Percentiles rank a stretch among this genome's conserved stretches.
phyloP scores from a whole-genome alignment of 768 basidiomycete genomes.

The Tylopilus vinaceipallidus region DNA sequence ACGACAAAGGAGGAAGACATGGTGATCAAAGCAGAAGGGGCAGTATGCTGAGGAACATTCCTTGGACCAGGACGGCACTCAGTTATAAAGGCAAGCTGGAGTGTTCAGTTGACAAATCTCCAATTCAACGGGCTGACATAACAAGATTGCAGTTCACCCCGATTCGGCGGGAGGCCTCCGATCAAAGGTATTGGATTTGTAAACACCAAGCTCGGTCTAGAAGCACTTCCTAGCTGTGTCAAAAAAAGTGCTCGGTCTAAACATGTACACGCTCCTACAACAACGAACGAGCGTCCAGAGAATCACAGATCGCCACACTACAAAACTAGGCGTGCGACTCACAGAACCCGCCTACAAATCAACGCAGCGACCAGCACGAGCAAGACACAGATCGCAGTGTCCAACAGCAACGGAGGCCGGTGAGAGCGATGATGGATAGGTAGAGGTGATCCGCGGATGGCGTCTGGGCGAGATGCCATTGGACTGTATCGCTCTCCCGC shows the following conservation, averaged over 20 bases:
- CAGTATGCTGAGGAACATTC: slow-evolving; percentile 10
- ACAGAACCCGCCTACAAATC: slow-evolving; percentile 58
- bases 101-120: slow-evolving; percentile 26
- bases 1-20: slow-evolving; percentile 18
- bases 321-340: slow-evolving; percentile 21
- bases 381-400: slow-evolving; percentile 71
- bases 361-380: slow-evolving; percentile 67
- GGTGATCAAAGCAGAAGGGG: background rate
- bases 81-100: slow-evolving; percentile 20
- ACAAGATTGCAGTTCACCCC: slow-evolving; percentile 13
- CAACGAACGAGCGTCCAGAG: slow-evolving; percentile 8
- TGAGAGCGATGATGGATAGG: slow-evolving; percentile 19
- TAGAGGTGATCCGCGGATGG: slow-evolving; percentile 19
- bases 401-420: slow-evolving; percentile 62
- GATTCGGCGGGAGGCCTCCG: slow-evolving; percentile 15
- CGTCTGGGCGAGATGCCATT: slow-evolving; percentile 6
- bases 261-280: slow-evolving; percentile 20
- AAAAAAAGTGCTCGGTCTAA: slow-evolving; percentile 5
- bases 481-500: slow-evolving; percentile 10
- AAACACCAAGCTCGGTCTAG: slow-evolving; percentile 21
- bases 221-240: slow-evolving; percentile 16
- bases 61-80: background rate
- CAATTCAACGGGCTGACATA: slow-evolving; percentile 27
- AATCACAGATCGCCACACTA: slow-evolving; percentile 22
- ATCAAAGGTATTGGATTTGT: slow-evolving; percentile 22